Base-by-base conservation (phyloP, 495 filamentous ascomycete genomes). In the Penicillium macrosclerotiorum region DNA sequence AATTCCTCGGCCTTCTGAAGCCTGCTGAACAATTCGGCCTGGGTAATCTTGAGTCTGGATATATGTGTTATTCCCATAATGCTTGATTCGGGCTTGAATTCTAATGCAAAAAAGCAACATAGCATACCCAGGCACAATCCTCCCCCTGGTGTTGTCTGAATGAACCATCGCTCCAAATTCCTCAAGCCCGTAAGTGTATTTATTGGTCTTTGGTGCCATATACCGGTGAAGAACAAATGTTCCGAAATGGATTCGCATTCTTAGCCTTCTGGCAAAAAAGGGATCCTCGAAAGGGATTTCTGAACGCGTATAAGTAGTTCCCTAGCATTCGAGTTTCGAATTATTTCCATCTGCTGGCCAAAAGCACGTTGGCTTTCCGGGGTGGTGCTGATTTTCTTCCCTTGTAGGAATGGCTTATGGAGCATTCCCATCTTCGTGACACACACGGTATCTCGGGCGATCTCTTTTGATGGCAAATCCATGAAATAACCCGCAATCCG, bases 171-270 rank as follows among this genome's bases (percentile, higher is more conserved):
- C 52, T 24, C 56, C 44, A 23, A 87, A 81, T 8, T 84, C 71
- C 5, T 68, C 55, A 29, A 79, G 73, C 0, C 55, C 55, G 39
- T 77, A 76, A 6, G 55, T 49, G 0, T 30, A 6, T 24, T 65
- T 63, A 9, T 49, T 64, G 16, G 64, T 62, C 9, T 61, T 61
- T 27, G 71, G 62, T 23, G 42, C 33, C 12, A 60, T 63, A 25
- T 75, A 84, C 11, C 62, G 50, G 7, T 63, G 60, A 11, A 87
- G 61, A 6, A 73, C 50, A 20, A 81, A 68, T 0, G 68, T 63
- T 0, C 84, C 85, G 32, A 87, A 75, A 24, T 74, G 67, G 3
- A 84, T 68, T 16, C 77, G 71, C 74, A 88, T 71, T 2, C 68
- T 65, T 25, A 82, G 54, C 24, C 70, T 58, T 12, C 65, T 68